Evolutionary conservation across 257 asterid species (phyloP).

Genomic region (Ajuga chamaepitys): DNA sequence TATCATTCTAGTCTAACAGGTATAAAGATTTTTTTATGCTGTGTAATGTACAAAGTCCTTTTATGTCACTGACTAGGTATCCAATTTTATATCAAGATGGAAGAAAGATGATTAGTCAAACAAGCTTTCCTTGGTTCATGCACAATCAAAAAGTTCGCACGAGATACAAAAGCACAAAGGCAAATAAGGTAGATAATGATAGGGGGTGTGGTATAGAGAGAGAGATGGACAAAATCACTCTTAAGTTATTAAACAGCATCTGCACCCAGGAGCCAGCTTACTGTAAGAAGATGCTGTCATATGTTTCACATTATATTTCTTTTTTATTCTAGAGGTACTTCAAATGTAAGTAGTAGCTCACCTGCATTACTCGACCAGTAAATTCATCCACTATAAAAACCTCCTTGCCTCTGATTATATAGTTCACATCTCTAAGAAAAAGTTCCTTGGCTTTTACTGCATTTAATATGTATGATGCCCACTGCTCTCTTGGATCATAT

Average conservation of each 20-base stretch:
- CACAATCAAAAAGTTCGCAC: background rate
- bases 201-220: background rate
- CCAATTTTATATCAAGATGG: background rate
- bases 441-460: constrained; percentile 96
- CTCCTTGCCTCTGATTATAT: constrained; percentile 90
- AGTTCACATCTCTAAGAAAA: constrained; percentile 89
- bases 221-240: background rate
- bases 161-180: background rate
- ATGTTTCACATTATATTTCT: constrained; percentile 7
- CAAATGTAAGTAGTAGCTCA: constrained; percentile 25
- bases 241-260: background rate
- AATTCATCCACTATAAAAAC: constrained; percentile 95
- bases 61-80: background rate
- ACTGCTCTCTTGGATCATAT: constrained; percentile 96
- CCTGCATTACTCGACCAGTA: constrained; percentile 99
- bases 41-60: background rate
- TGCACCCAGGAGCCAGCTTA: background rate
- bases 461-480: constrained; percentile 93
- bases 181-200: background rate
- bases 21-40: background rate
- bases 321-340: background rate
- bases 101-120: background rate
- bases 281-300: background rate
- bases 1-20: background rate
- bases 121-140: background rate